phyloP scores from a whole-genome alignment of 2,329 filamentous ascomycete species.

The Cladorrhinum sp. region DNA sequence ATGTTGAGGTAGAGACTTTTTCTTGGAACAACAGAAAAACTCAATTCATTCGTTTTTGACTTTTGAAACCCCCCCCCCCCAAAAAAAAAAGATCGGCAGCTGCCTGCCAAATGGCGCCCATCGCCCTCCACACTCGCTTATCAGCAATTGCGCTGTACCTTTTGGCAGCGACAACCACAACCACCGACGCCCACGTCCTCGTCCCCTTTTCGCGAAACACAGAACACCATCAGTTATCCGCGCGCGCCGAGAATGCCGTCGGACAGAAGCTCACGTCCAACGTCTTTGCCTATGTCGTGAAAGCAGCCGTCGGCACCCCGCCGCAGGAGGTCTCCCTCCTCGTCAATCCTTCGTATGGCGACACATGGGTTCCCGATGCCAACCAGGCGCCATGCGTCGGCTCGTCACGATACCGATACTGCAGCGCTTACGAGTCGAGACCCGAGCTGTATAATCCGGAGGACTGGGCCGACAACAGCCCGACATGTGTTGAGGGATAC shows the following conservation, averaged over 20 bases:
- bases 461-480: neutral
- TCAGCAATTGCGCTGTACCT: slow-evolving; percentile 11
- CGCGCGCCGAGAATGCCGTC: slow-evolving; percentile 14
- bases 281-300: slow-evolving; percentile 26
- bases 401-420: slow-evolving; percentile 7
- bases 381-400: slow-evolving; percentile 14
- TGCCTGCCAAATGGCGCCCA: slow-evolving; percentile 10
- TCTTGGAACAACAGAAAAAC: neutral
- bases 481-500: neutral
- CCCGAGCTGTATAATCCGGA: slow-evolving; percentile 2
- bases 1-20: neutral
- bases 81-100: neutral
- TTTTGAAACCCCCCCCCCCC: neutral
- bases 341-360: slow-evolving; percentile 25
- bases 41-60: slow-evolving; percentile 10
- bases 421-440: neutral
- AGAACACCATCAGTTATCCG: slow-evolving; percentile 8
- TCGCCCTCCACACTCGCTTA: slow-evolving; percentile 12
- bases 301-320: slow-evolving; percentile 31
- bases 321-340: slow-evolving; percentile 30
- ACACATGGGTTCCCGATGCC: slow-evolving; percentile 32
- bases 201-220: slow-evolving; percentile 22
- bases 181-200: slow-evolving; percentile 20
- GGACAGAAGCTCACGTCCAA: slow-evolving; percentile 16
- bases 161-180: slow-evolving; percentile 8